Evolutionary conservation across 148 eudicot species (phyloP).

Genomic region (Heliamphora exappendiculata): DNA sequence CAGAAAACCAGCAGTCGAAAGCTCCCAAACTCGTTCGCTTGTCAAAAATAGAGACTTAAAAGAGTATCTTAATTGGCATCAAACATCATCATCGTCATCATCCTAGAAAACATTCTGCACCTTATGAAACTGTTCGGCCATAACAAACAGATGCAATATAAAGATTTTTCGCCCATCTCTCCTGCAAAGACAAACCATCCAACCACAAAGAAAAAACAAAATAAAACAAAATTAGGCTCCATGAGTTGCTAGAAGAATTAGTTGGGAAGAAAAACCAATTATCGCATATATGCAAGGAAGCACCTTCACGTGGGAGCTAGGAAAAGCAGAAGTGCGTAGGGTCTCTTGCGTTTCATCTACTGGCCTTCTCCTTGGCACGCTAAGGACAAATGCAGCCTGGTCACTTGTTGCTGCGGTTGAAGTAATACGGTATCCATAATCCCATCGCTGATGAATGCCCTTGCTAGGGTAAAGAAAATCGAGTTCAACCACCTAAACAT

Average conservation of each 20-base stretch:
- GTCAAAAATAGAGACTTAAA: too few relatives aligned
- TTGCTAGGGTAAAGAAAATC: slow-evolving; percentile 97
- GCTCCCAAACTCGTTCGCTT: not conserved
- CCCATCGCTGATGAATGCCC: slow-evolving; percentile 96
- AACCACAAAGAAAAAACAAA: slow-evolving; percentile 1
- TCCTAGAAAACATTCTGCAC: not conserved
- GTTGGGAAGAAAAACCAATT: too few relatives aligned
- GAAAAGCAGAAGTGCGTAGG: slow-evolving; percentile 84
- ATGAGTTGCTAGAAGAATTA: not conserved
- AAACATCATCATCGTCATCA: too few relatives aligned
- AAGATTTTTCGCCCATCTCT: slow-evolving; percentile 72
- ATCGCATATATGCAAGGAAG: too few relatives aligned
- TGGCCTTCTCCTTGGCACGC: slow-evolving; percentile 72
- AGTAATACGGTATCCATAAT: slow-evolving; percentile 82
- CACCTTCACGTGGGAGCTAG: slow-evolving; percentile 95
- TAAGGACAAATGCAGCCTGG: slow-evolving; percentile 80
- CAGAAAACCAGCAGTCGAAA: slow-evolving; percentile 1
- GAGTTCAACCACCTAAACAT: slow-evolving; percentile 85
- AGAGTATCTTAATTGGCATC: not conserved
- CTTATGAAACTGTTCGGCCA: slow-evolving; percentile 74
- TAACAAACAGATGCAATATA: slow-evolving; percentile 64
- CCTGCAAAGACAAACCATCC: slow-evolving; percentile 45
- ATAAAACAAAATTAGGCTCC: not conserved
- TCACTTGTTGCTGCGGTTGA: slow-evolving; percentile 80
- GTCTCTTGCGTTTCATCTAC: slow-evolving; percentile 96